Percentiles rank a stretch among this genome's conserved stretches.
Evolutionary conservation across 805 yeast species (phyloP).

Genomic region (Starmerella stigmatis): DNA sequence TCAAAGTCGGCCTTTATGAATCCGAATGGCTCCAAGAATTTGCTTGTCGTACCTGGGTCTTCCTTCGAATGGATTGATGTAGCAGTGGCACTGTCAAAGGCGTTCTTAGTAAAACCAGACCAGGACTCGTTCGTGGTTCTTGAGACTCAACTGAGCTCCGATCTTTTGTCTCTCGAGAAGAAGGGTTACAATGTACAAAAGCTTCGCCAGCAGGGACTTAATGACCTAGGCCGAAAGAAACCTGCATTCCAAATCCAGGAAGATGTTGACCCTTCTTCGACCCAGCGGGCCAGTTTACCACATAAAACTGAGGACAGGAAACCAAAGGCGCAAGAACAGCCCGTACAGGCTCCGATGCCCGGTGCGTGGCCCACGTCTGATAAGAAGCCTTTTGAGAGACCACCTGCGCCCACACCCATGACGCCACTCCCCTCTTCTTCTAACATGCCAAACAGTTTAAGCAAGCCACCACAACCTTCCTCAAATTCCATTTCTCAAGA

Average conservation of each 20-base stretch:
- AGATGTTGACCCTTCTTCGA: too few relatives aligned
- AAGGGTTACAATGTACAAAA: slow-evolving; percentile 35
- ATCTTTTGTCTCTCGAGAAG: slow-evolving; percentile 27
- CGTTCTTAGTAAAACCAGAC: slow-evolving; percentile 27
- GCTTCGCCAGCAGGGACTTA: slow-evolving; percentile 21
- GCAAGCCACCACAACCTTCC: too few relatives aligned
- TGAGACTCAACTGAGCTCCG: slow-evolving; percentile 30
- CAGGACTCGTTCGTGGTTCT: slow-evolving; percentile 33
- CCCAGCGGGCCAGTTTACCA: too few relatives aligned
- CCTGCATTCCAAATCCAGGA: background rate
- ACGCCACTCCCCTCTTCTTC: too few relatives aligned
- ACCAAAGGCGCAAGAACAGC: too few relatives aligned
- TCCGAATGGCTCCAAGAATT: slow-evolving; percentile 5
- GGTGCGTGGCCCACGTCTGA: background rate
- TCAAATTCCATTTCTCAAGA: too few relatives aligned
- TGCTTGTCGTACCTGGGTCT: slow-evolving; percentile 23
- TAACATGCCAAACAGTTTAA: too few relatives aligned
- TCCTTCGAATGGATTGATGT: slow-evolving; percentile 33
- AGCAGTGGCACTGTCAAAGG: slow-evolving; percentile 28
- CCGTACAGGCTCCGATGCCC: too few relatives aligned
- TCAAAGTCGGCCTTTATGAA: slow-evolving; percentile 23
- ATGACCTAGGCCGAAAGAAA: background rate
- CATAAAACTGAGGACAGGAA: too few relatives aligned
- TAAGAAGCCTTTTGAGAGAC: too few relatives aligned
- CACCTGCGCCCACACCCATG: too few relatives aligned